Evolutionary conservation across 2,329 filamentous ascomycete genomes (phyloP).

Genomic region (Calonectria fujianensis): DNA sequence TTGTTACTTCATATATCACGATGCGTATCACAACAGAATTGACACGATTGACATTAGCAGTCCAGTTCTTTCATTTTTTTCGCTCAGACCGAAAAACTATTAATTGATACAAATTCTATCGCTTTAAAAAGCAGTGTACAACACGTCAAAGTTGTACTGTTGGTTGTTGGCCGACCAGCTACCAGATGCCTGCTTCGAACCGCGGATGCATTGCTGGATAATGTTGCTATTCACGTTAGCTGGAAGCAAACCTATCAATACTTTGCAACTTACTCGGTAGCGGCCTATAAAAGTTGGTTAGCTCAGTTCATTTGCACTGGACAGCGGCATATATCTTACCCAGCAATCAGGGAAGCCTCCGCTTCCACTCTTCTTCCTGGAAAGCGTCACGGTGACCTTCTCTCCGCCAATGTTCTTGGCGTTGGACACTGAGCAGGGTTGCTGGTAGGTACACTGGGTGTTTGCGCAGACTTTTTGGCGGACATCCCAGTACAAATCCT

Average conservation of each 20-base stretch:
- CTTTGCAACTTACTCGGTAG: conserved; percentile 35
- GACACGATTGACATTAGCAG: no score
- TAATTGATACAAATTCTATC: neutral
- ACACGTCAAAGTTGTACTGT: conserved; percentile 26
- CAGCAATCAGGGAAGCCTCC: conserved; percentile 45
- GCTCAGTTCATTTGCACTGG: neutral
- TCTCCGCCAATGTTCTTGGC: conserved; percentile 19
- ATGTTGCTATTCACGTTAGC: conserved; percentile 39
- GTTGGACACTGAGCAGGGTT: conserved; percentile 31
- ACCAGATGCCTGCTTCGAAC: conserved; percentile 24
- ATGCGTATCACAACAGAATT: neutral
- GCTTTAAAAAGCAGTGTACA: conserved; percentile 6
- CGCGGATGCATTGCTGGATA: conserved; percentile 41
- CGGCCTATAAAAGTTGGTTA: conserved; percentile 31
- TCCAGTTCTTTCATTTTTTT: neutral
- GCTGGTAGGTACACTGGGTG: conserved; percentile 38
- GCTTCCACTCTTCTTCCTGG: conserved; percentile 38
- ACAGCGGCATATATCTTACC: conserved; percentile 23
- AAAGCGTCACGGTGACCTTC: conserved; percentile 38
- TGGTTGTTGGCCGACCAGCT: conserved; percentile 38
- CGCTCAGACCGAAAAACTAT: neutral
- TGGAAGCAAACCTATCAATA: no score
- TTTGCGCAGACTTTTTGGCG: conserved; percentile 44
- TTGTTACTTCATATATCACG: neutral
- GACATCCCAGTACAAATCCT: conserved; percentile 41